Evolutionary conservation across 345 rosid genomes (phyloP).

Genomic region (Dimocarpus longan): DNA sequence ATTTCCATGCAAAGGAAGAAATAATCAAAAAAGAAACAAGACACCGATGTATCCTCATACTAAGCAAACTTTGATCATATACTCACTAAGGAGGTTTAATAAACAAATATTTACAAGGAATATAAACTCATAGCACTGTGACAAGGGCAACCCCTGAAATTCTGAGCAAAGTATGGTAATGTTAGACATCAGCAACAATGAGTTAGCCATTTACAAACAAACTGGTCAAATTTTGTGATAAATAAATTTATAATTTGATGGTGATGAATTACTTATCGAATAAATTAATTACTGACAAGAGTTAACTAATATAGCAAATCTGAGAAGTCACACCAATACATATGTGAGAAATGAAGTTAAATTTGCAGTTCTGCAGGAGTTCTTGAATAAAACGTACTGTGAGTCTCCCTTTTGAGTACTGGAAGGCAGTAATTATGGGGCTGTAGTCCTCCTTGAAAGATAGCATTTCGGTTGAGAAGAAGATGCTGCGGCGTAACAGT

Average conservation of each 20-base stretch:
- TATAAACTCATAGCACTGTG: too few species aligned
- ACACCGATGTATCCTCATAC: background rate
- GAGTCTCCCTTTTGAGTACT: slow-evolving; percentile 88
- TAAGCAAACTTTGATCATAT: background rate
- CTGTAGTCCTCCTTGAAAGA: slow-evolving; percentile 93
- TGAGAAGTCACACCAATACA: background rate
- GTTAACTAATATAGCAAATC: background rate
- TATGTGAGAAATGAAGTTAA: background rate
- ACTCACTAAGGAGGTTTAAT: slow-evolving; percentile 22
- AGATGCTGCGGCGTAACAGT: slow-evolving; percentile 98
- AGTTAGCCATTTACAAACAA: slow-evolving; percentile 5
- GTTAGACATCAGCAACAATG: background rate
- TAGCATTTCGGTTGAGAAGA: slow-evolving; percentile 84
- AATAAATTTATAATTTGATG: background rate
- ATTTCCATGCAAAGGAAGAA: background rate
- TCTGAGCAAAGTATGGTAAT: background rate
- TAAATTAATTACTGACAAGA: background rate
- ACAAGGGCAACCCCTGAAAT: too few species aligned
- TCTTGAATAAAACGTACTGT: slow-evolving; percentile 50
- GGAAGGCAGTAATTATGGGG: slow-evolving; percentile 97
- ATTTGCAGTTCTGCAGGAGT: background rate
- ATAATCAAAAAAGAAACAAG: background rate
- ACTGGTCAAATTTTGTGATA: background rate
- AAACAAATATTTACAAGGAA: slow-evolving; percentile 35
- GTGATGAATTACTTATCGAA: background rate